Evolutionary conservation across 768 basidiomycete genomes (phyloP), one percentile per base, ranked within the genome.

Genomic region (Mycena metata): DNA sequence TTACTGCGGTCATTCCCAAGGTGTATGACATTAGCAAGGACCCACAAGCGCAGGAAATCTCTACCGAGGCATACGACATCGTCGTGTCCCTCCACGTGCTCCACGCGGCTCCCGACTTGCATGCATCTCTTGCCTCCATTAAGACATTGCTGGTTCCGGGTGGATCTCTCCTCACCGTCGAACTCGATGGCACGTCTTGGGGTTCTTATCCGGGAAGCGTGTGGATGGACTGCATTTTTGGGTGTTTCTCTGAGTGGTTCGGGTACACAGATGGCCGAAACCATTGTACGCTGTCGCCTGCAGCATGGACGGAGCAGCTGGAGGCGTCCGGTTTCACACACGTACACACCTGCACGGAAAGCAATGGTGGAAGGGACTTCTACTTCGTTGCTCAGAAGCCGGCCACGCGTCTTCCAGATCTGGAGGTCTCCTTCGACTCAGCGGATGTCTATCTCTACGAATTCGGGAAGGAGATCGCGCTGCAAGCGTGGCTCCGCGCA

Each of bases 221-320:
- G 17, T 67, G 66, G 66, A 23, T 41, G 9, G 66, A 67, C 26
- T 60, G 23, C 21, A 17, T 67, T 16, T 67, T 67, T 15, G 66
- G 66, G 13, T 54, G 57, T 6, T 60, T 66, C 19, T 35, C 50
- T 8, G 58, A 66, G n/a, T 66, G 65, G 65, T 61, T 67, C 46
- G 52, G 43, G 13, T 61, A 16, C 16, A 30, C 17, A 6, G 66
- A 67, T 23, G 59, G 23, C 0, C 59, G 64, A 1, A 39, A 15
- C 2, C 59, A 60, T 39, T 67, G 66, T 21, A 24, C 59, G 0
- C 39, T 67, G 45, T 1, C 66, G 10, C 51, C 66, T 5, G 17
- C 17, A 2, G 4, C 15, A 2, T 67, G 66, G 66, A 67, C n/a
- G 12, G 13, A 57, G 46, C 35, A 30, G n/a, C 56, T 65, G 12